Conservation (phyloP, 176 grass and related monocot genomes). For the Leersia perrieri region DNA sequence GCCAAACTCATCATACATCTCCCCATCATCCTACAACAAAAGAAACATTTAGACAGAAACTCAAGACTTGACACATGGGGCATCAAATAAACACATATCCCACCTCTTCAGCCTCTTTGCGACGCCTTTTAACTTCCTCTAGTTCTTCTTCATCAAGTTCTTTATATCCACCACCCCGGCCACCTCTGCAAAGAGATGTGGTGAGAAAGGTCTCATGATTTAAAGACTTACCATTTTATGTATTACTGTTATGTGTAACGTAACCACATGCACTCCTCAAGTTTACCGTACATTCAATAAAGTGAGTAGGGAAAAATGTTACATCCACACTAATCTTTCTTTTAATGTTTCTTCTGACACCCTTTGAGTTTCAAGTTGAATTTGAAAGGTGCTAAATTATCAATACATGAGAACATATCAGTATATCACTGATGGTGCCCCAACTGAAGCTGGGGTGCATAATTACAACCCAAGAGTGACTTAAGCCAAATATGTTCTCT, state of each 20-base stretch:
- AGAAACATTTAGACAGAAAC: slow-evolving; percentile 35
- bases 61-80: not conserved
- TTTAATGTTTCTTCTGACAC: not conserved
- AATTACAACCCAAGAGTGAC: not conserved
- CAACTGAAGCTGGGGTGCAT: not conserved
- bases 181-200: slow-evolving; percentile 52
- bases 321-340: not conserved
- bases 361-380: not conserved
- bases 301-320: not conserved
- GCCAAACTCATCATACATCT: slow-evolving; percentile 99
- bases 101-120: slow-evolving; percentile 92
- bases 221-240: not conserved
- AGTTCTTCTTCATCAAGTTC: slow-evolving; percentile 98
- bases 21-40: slow-evolving; percentile 82
- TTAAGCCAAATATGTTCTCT: not conserved
- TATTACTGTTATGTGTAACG: not conserved
- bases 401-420: not conserved
- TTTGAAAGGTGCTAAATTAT: not conserved
- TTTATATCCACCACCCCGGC: slow-evolving; percentile 92
- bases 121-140: slow-evolving; percentile 83
- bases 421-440: not conserved
- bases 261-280: not conserved
- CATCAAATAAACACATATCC: slow-evolving; percentile 6
- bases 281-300: not conserved
- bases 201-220: not conserved